phyloP scores from a whole-genome alignment of 495 filamentous ascomycete genomes.

The Aspergillus steynii region DNA sequence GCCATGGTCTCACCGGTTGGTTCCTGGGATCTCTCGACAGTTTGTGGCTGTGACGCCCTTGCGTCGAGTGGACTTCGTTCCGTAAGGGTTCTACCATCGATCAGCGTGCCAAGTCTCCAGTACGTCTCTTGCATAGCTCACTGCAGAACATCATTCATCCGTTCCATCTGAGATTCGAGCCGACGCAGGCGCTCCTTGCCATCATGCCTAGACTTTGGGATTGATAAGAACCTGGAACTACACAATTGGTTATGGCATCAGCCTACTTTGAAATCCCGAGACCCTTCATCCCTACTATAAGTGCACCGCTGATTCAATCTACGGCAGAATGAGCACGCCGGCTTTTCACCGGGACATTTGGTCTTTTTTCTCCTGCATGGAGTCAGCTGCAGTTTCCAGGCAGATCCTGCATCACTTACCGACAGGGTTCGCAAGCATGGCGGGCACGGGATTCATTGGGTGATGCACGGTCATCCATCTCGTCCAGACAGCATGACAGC shows the following conservation, averaged over 20 bases:
- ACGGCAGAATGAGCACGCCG: conserved; percentile 13
- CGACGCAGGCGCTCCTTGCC: conserved; percentile 5
- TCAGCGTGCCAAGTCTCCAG: background rate
- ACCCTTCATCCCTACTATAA: background rate
- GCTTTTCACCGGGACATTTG: conserved; percentile 15
- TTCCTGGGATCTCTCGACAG: background rate
- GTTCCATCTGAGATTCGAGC: conserved; percentile 10
- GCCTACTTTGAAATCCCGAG: background rate
- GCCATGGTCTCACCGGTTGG: background rate
- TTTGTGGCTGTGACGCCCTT: background rate
- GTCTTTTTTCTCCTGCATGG: conserved; percentile 12
- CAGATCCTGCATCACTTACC: conserved; percentile 4
- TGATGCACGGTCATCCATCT: background rate
- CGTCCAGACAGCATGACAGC: background rate
- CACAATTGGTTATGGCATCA: background rate
- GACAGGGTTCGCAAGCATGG: conserved; percentile 13
- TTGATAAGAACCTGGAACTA: background rate
- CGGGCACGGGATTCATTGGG: background rate
- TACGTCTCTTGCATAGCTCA: background rate
- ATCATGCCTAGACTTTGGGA: conserved; percentile 2
- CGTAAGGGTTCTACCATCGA: background rate
- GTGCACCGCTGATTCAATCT: conserved; percentile 13
- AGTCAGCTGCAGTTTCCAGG: background rate
- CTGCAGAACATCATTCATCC: conserved; percentile 7
- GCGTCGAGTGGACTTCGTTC: background rate